Conservation (phyloP, 2,329 filamentous ascomycete genomes). For the Aureobasidium pullulans region DNA sequence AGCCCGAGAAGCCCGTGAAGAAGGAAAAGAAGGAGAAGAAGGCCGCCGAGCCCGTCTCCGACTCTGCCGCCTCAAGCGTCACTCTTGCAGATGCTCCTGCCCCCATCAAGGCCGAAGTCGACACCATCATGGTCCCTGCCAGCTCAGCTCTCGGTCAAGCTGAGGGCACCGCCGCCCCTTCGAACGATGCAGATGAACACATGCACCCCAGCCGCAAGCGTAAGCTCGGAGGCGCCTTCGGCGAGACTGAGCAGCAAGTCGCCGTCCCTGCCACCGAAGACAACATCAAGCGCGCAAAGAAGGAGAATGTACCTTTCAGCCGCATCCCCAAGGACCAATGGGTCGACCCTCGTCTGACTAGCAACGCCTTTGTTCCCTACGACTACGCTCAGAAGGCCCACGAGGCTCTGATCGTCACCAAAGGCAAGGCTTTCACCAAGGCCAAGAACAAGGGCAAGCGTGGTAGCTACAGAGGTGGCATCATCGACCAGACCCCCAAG, state of each 20-base stretch:
- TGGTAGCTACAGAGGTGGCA: conserved; percentile 82
- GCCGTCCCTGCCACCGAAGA: conserved; percentile 12
- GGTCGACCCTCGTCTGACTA: conserved; percentile 62
- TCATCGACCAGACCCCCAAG: conserved; percentile 77
- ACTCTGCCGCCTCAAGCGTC: conserved; percentile 37
- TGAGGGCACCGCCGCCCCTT: conserved; percentile 20
- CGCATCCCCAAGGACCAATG: conserved; percentile 63
- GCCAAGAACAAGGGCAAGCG: conserved; percentile 84
- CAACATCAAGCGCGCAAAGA: conserved; percentile 35
- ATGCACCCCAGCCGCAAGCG: conserved; percentile 37
- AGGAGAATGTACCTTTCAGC: conserved; percentile 64
- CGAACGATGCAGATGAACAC: conserved; percentile 27
- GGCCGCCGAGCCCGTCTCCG: conserved; percentile 24
- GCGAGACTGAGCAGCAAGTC: conserved; percentile 15
- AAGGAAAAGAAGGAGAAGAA: conserved; percentile 8
- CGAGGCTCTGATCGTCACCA: conserved; percentile 80
- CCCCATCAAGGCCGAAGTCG: conserved; percentile 14
- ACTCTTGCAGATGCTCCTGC: conserved; percentile 18
- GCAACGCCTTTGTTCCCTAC: conserved; percentile 76
- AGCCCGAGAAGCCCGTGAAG: conserved; percentile 3
- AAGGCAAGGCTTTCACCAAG: conserved; percentile 96
- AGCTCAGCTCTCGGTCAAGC: conserved; percentile 19
- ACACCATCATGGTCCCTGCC: conserved; percentile 21
- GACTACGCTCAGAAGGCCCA: conserved; percentile 85
- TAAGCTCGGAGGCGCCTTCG: conserved; percentile 31